These are phyloP conservation scores for Bolboschoenoplectus hybrid DNA, from an alignment of 202 grass and related monocot species.

Conservation along the genomic window DNA sequence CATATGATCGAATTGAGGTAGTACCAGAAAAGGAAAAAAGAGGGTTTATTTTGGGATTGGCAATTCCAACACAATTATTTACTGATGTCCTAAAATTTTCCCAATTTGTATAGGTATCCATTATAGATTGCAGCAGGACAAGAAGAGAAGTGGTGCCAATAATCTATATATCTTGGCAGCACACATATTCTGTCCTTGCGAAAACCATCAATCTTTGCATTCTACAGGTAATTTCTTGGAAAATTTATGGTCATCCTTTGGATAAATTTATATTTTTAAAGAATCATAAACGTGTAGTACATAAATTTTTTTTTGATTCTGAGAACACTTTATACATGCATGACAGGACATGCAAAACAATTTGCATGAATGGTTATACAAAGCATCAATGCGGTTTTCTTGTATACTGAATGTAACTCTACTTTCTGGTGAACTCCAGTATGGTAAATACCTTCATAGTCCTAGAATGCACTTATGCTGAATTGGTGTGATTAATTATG, in stretches of 20 bases:
- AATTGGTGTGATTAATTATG: neutral
- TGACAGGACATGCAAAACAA: conserved; percentile 15
- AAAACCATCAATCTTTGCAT: conserved; percentile 46
- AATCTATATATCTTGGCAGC: conserved; percentile 37
- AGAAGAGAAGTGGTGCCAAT: conserved; percentile 43
- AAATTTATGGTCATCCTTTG: neutral
- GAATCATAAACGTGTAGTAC: neutral
- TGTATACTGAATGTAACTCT: neutral
- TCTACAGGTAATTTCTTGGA: conserved; percentile 39
- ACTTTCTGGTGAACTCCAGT: neutral
- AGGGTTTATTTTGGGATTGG: neutral
- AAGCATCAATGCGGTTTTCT: neutral
- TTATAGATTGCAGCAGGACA: conserved; percentile 47
- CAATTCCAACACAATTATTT: neutral
- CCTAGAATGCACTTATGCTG: neutral
- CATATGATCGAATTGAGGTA: conserved; percentile 35
- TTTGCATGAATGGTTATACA: conserved; percentile 23
- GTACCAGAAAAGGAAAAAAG: neutral
- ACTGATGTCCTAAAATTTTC: conserved; percentile 22
- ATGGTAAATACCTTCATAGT: conserved; percentile 1
- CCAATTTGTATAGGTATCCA: conserved; percentile 30
- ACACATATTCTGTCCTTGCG: conserved; percentile 36
- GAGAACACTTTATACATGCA: neutral
- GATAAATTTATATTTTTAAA: neutral
- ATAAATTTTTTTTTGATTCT: neutral